These are phyloP conservation scores for Pterula multifida DNA, from an alignment of 1,284 basidiomycete species.

Conservation along the genomic window DNA sequence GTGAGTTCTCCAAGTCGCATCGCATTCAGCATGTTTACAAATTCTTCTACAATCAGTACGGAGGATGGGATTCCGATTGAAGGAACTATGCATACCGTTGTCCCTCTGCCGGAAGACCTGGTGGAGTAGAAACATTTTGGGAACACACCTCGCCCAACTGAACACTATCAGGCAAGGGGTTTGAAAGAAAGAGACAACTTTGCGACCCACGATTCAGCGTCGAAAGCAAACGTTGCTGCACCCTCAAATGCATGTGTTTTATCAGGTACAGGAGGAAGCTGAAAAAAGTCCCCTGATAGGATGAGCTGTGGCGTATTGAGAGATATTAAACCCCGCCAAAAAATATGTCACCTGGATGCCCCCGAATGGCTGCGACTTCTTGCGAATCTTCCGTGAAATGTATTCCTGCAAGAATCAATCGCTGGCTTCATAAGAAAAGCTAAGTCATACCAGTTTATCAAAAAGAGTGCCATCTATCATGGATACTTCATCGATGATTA, in stretches of 20 bases:
- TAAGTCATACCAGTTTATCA: constrained; percentile 57
- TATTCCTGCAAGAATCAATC: constrained; percentile 11
- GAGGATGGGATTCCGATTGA: background rate
- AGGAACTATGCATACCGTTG: constrained; percentile 20
- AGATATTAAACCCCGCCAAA: constrained; percentile 36
- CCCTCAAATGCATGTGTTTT: constrained; percentile 17
- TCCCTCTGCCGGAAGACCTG: constrained; percentile 61
- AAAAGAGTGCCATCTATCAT: constrained; percentile 87
- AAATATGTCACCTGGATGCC: constrained; percentile 56
- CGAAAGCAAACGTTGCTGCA: constrained; percentile 72
- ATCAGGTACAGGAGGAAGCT: constrained; percentile 64
- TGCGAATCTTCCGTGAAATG: constrained; percentile 42
- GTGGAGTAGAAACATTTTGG: constrained; percentile 17
- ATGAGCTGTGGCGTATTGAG: constrained; percentile 47
- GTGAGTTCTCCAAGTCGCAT: constrained; percentile 78
- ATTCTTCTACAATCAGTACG: constrained; percentile 47
- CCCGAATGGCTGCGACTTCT: constrained; percentile 57
- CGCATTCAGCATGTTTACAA: constrained; percentile 84
- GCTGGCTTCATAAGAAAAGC: background rate
- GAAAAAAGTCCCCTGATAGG: constrained; percentile 83
- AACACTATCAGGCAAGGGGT: constrained; percentile 12
- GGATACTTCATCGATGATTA: constrained; percentile 88
- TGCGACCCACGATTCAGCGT: constrained; percentile 69
- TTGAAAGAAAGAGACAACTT: no score
- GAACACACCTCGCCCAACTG: constrained; percentile 43